Percentiles rank a stretch among this genome's conserved stretches.
Conservation (phyloP, 192 early-diverging fungal species). For the Podila verticillata region DNA sequence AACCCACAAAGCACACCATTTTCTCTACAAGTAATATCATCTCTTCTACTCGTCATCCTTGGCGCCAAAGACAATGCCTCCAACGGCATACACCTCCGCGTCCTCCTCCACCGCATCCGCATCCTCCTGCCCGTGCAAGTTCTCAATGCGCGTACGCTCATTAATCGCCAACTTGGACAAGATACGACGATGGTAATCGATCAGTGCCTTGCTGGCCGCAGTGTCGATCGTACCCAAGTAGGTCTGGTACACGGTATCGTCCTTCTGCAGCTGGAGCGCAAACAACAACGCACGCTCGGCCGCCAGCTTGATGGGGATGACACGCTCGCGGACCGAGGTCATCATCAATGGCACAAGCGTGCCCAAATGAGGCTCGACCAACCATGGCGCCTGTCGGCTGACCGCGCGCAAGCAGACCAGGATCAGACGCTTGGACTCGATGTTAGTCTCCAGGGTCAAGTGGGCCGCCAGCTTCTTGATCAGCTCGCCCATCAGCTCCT, state of each 20-base stretch:
- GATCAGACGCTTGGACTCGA: constrained; percentile 54
- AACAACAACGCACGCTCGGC: constrained; percentile 85
- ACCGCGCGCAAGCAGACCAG: constrained; percentile 49
- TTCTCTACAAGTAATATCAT: neutral
- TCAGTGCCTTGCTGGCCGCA: constrained; percentile 54
- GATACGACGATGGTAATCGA: constrained; percentile 72
- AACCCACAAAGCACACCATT: no score
- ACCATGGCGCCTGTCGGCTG: constrained; percentile 52
- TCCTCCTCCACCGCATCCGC: constrained; percentile 52
- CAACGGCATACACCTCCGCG: constrained; percentile 40
- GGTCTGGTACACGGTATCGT: constrained; percentile 48
- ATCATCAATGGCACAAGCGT: constrained; percentile 74
- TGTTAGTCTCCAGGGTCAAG: constrained; percentile 35
- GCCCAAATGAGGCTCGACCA: constrained; percentile 60
- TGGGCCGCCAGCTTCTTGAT: constrained; percentile 37
- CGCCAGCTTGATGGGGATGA: constrained; percentile 85
- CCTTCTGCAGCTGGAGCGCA: constrained; percentile 70
- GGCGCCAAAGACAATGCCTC: constrained; percentile 30
- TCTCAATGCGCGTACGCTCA: constrained; percentile 44
- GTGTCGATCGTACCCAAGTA: constrained; percentile 58
- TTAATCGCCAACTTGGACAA: constrained; percentile 56
- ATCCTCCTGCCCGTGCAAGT: constrained; percentile 43
- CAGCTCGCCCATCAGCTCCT: constrained; percentile 39
- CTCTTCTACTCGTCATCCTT: constrained; percentile 33
- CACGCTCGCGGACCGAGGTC: constrained; percentile 79